Evolutionary conservation across 176 grass and related monocot species (phyloP), one percentile per base, ranked within the genome.

Genomic region (Thalia dealbata): DNA sequence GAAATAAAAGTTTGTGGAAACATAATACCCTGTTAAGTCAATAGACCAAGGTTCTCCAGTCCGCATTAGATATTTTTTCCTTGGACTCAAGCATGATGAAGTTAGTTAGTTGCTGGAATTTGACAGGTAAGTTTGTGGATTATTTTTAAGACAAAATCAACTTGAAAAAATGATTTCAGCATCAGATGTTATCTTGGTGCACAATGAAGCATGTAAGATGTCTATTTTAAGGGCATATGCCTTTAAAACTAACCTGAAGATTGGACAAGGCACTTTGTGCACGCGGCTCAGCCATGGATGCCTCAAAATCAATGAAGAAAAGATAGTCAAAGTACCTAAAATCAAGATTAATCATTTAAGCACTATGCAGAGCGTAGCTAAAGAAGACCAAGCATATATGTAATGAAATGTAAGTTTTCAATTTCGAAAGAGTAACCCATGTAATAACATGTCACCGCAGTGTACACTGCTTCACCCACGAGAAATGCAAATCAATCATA

Each of bases 301-400:
- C 83, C 73, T 89, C 78, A 26, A 92, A 88, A 72, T 92, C 90
- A 42, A 80, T 70, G 29, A 80, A 88, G 75, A 92, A 86, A 67
- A 84, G 80, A 83, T 89, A 92, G 64, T 89, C 80, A 43, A 88
- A 89, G 67, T 74, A 81, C 86, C 86, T 92, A 60, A 15, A 55
- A 50, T 22, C 22, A 79, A 69, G 23, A 78, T 10, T 13, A 18
- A 24, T 26, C 14, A 78, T 23, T 44, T 70, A n/a, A 61, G 52
- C 32, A 24, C 22, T 11, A 11, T 38, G 16, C 7, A 41, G 61
- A 10, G 55, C 12, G 10, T 7, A 25, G 28, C 16, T 25, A 27
- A 44, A 23, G 54, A 70, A 35, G 45, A 14, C 15, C 15, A 54
- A 72, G 19, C 1, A 84, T 45, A 66, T 22, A 60, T 16, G 44